Conservation (phyloP, 345 rosid genomes). For the Eutrema heterophyllum region DNA sequence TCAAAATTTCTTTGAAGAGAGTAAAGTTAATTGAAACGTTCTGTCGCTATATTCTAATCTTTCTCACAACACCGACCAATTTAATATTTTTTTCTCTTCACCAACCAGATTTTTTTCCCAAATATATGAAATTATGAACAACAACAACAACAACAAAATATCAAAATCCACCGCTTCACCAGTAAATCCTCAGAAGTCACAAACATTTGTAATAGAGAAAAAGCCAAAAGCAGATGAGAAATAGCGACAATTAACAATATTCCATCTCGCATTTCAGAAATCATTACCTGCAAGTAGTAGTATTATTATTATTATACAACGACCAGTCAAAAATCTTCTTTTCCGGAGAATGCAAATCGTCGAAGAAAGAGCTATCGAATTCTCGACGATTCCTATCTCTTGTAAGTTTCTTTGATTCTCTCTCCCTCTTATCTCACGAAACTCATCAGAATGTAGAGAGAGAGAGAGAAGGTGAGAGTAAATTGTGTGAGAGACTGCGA, state of each 20-base stretch:
- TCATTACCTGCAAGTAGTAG: constrained; percentile 4
- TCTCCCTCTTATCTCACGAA: constrained; percentile 12
- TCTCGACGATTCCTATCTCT: background rate
- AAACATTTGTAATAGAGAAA: background rate
- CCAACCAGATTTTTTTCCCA: background rate
- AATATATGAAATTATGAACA: background rate
- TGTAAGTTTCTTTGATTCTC: background rate
- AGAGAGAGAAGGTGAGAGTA: background rate
- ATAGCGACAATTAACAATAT: background rate
- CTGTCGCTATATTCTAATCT: background rate
- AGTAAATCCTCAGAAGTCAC: background rate
- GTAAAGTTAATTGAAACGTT: background rate
- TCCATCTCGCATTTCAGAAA: constrained; percentile 6
- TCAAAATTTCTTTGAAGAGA: background rate
- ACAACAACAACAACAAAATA: background rate
- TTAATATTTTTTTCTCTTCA: background rate
- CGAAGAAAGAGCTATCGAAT: background rate
- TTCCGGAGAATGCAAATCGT: background rate
- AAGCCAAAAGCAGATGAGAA: background rate
- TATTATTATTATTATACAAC: background rate
- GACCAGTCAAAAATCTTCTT: background rate
- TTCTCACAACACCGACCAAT: background rate
- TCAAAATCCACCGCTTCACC: background rate
- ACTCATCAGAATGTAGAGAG: background rate
- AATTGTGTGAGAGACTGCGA: background rate